These are phyloP conservation scores for Gardenia jasminoides DNA, from an alignment of 257 asterid species.

Conservation along the genomic window DNA sequence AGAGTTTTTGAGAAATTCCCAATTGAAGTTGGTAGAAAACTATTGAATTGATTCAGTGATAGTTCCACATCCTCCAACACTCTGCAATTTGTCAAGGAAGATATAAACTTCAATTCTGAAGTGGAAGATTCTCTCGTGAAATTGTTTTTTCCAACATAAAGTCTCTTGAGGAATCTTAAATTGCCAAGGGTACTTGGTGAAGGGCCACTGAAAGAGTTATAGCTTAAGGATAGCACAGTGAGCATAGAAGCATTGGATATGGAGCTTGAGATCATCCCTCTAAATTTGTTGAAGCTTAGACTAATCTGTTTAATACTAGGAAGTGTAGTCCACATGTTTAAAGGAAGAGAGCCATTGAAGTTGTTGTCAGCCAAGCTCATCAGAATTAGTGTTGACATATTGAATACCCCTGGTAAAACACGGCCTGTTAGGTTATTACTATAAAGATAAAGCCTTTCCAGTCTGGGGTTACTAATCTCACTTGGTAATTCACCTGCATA, in stretches of 20 bases:
- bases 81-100: constrained; percentile 45
- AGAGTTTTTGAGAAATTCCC: constrained; percentile 37
- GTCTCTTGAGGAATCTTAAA: constrained; percentile 24
- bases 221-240: background rate
- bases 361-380: constrained; percentile 21
- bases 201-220: constrained; percentile 35
- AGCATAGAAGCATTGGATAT: constrained; percentile 51
- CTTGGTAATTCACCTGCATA: constrained; percentile 29
- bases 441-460: constrained; percentile 2
- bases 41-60: constrained; percentile 40
- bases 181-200: constrained; percentile 38
- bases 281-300: constrained; percentile 28
- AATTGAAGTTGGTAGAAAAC: constrained; percentile 41
- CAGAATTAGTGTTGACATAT: constrained; percentile 20
- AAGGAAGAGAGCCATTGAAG: constrained; percentile 43
- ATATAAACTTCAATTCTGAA: constrained; percentile 28
- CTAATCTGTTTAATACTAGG: background rate
- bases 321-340: constrained; percentile 20
- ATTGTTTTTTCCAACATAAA: constrained; percentile 33
- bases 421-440: constrained; percentile 10
- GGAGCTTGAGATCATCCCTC: constrained; percentile 42
- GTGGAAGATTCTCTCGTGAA: constrained; percentile 36
- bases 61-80: constrained; percentile 17
- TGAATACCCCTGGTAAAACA: constrained; percentile 19
- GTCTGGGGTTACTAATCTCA: constrained; percentile 22